Evolutionary conservation across 345 rosid species (phyloP).

Genomic region (Sisymbrium irio): DNA sequence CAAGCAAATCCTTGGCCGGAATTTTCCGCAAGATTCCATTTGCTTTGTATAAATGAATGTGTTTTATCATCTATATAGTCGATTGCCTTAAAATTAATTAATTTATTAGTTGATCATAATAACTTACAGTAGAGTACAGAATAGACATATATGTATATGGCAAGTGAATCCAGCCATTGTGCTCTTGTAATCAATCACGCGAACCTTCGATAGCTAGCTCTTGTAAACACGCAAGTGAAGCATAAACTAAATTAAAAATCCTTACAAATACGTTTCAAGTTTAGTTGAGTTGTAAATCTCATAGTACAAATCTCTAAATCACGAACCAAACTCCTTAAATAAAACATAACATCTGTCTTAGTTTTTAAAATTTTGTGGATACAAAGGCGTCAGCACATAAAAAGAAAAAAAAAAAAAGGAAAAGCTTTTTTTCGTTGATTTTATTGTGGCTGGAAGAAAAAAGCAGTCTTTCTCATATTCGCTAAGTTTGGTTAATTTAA

Average conservation of each 20-base stretch:
- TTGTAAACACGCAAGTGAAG: not conserved
- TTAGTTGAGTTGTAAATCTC: not conserved
- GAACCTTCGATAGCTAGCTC: not conserved
- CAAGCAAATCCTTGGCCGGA: not conserved
- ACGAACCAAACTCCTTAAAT: not conserved
- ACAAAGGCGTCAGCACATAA: not conserved
- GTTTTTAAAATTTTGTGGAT: not conserved
- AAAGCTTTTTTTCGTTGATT: not conserved
- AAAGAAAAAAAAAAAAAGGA: not conserved
- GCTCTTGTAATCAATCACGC: too few relatives aligned
- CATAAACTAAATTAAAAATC: not conserved
- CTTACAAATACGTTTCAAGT: not conserved
- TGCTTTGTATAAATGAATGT: not conserved
- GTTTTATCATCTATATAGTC: not conserved
- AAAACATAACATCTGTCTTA: not conserved
- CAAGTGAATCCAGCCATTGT: not conserved
- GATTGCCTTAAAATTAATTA: not conserved
- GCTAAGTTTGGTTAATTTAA: not conserved
- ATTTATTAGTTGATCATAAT: not conserved
- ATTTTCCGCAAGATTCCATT: not conserved
- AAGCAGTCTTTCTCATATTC: not conserved
- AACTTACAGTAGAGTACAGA: not conserved
- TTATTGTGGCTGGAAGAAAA: slow-evolving; percentile 1
- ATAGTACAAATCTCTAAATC: not conserved
- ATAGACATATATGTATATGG: not conserved